phyloP scores from a whole-genome alignment of 2,329 filamentous ascomycete genomes.

The Teratosphaeria epicoccoides region DNA sequence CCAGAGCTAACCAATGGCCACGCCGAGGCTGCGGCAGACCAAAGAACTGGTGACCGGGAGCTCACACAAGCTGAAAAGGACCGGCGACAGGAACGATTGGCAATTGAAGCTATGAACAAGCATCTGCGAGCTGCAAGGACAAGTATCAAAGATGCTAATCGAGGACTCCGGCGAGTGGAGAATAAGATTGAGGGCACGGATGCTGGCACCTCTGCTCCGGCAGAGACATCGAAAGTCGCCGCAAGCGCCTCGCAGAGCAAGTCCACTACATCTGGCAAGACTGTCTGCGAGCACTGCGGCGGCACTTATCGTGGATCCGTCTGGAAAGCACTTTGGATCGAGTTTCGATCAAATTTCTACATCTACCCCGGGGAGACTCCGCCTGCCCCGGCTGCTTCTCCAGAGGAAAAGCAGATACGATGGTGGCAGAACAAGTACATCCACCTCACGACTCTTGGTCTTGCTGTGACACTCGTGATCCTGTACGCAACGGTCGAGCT shows the following conservation, averaged over 20 bases:
- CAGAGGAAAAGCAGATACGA: not conserved
- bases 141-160: conserved; percentile 34
- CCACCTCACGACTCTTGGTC: conserved; percentile 30
- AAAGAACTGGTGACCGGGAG: conserved; percentile 1
- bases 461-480: conserved; percentile 31
- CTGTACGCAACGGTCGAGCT: conserved; percentile 36
- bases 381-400: not conserved
- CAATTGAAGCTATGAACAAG: conserved; percentile 33
- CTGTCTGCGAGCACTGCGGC: conserved; percentile 17
- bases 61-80: conserved; percentile 32
- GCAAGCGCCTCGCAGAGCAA: not conserved
- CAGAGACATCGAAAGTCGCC: not conserved
- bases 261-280: not conserved
- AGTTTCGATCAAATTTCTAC: conserved; percentile 22
- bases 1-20: conserved; percentile 13
- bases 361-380: conserved; percentile 7
- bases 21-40: not conserved
- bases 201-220: not conserved
- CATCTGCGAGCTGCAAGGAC: conserved; percentile 30
- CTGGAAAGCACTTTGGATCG: conserved; percentile 20
- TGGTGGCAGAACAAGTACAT: conserved; percentile 9
- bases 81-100: conserved; percentile 31
- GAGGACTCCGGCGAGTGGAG: conserved; percentile 33
- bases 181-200: conserved; percentile 26
- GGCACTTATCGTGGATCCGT: conserved; percentile 14